Conservation (phyloP, 306 rosid genomes). For the Prunus persica region Prunus_persica_NCBIv2 NC_034012.1:18181001-18181500, state of each 20-base stretch:
- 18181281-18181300: constrained; percentile 48
- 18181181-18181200: constrained; percentile 28
- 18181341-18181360: constrained; percentile 27
- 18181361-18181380: constrained; percentile 30
- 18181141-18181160: constrained; percentile 83
- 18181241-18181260: constrained; percentile 40
- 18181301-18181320: constrained; percentile 35
- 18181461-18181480: constrained; percentile 30
- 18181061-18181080: constrained; percentile 63
- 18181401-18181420: constrained; percentile 35
- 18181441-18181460: constrained; percentile 15
- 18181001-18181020: constrained; percentile 44
- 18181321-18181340: constrained; percentile 29
- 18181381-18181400: constrained; percentile 28
- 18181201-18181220: constrained; percentile 61
- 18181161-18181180: constrained; percentile 80
- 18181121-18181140: constrained; percentile 29
- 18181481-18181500: constrained; percentile 32
- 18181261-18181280: constrained; percentile 35
- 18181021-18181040: constrained; percentile 45
- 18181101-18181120: constrained; percentile 36
- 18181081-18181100: constrained; percentile 42
- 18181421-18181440: constrained; percentile 15
- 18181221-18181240: constrained; percentile 43
- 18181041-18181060: constrained; percentile 30